phyloP scores from a whole-genome alignment of 176 grass and related monocot species.

The Carex myosuroides region DNA sequence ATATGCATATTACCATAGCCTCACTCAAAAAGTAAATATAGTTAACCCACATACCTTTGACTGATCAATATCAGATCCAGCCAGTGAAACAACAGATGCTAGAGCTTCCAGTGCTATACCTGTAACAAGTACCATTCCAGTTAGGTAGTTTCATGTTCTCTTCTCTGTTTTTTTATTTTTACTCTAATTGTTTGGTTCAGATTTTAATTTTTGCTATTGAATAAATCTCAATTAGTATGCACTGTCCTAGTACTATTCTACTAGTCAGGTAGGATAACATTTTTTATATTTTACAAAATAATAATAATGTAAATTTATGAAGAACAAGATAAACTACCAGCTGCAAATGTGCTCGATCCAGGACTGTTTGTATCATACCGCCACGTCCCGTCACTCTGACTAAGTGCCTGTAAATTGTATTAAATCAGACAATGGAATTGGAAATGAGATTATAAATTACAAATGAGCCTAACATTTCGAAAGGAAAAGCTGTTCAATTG shows the following conservation, averaged over 20 bases:
- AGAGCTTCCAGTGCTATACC: constrained; percentile 82
- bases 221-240: neutral
- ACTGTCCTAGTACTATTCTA: neutral
- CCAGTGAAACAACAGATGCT: constrained; percentile 68
- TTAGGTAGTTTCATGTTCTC: too few relatives aligned
- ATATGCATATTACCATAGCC: too few relatives aligned
- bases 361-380: constrained; percentile 81
- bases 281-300: neutral
- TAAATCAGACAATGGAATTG: constrained; percentile 16
- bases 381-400: constrained; percentile 93
- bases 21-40: neutral
- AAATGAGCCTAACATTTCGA: neutral
- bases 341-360: constrained; percentile 90
- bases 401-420: constrained; percentile 57
- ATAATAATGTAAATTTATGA: neutral
- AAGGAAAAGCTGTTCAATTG: neutral
- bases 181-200: too few relatives aligned
- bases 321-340: constrained; percentile 44
- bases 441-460: constrained; percentile 1
- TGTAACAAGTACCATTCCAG: constrained; percentile 25
- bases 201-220: neutral
- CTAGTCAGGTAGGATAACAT: neutral
- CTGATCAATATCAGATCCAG: constrained; percentile 55
- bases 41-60: constrained; percentile 50
- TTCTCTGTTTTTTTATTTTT: too few relatives aligned